Conservation (phyloP, 2,329 filamentous ascomycete genomes). For the Colletotrichum chrysophilum region DNA sequence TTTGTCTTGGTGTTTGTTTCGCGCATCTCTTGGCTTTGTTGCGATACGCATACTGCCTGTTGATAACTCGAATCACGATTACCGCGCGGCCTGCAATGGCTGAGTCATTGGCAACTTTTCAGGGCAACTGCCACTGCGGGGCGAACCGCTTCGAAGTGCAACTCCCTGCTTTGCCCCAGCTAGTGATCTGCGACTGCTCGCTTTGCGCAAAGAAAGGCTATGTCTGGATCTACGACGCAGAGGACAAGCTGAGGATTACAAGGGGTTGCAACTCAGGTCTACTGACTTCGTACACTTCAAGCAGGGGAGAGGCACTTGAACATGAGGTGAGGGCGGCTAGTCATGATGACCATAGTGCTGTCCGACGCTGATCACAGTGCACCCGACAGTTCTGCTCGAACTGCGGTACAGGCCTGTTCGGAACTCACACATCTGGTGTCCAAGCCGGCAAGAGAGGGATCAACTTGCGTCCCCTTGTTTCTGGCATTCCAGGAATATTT, state of each 20-base stretch:
- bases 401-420: conserved; percentile 30
- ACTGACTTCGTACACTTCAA: conserved; percentile 5
- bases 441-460: conserved; percentile 25
- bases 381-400: conserved; percentile 29
- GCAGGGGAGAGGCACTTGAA: neutral
- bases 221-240: conserved; percentile 26
- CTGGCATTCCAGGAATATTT: neutral
- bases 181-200: conserved; percentile 26
- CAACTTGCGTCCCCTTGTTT: conserved; percentile 23
- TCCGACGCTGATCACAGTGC: neutral
- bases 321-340: conserved; percentile 21
- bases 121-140: conserved; percentile 36
- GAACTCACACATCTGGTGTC: conserved; percentile 27
- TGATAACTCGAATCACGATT: neutral
- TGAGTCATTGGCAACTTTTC: neutral
- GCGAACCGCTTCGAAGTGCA: conserved; percentile 28
- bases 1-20: neutral
- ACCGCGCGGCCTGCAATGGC: neutral
- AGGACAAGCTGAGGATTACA: conserved; percentile 9
- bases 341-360: neutral
- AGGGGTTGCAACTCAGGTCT: conserved; percentile 11
- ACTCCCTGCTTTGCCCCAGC: neutral
- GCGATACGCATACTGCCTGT: neutral
- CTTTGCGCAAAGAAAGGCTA: conserved; percentile 33
- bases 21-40: neutral